Base-by-base conservation (phyloP, 2,329 filamentous ascomycete species). In the Colletotrichum sp. region DNA sequence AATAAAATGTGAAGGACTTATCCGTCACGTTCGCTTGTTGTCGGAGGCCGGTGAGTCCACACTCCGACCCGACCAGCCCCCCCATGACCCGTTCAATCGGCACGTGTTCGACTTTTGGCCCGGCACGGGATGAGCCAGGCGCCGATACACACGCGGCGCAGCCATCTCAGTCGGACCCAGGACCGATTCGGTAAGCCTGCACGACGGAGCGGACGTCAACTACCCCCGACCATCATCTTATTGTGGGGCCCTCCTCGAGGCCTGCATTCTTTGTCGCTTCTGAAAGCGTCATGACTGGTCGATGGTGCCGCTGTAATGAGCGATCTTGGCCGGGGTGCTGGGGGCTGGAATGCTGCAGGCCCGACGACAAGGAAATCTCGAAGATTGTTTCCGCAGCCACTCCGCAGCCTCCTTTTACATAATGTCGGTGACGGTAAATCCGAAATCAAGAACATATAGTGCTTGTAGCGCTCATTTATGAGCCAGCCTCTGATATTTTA, bases 401-500 rank as follows among this genome's bases (percentile, higher is more conserved):
- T 49, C 9, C 44, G n/a, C 19, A 49, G 19, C 44, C 44, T 49
- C 44, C 44, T 49, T 49, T 49, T 22, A 22, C 44, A 22, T 22
- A 12, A 49, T 22, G 44, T 22, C 6, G 0, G 0, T 22, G 44
- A 4, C 44, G n/a, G 44, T 22, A 13, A 49, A 22, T 49, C 44
- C 44, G 44, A 49, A 5, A 52, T 52, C 11, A 22, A 0, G 44
- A 15, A 6, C 44, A 52, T 22, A 13, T 13, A 52, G n/a, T 52
- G 44, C 11, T 15, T 7, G 1, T 52, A 52, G n/a, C 22, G n/a
- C 44, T 52, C 44, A 7, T 2, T 22, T 5, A n/a, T 8, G n/a
- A 52, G n/a, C 11, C n/a, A 0, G n/a, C n/a, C n/a, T 52, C n/a
- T 13, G 3, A 22, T 52, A 0, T 52, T 52, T 11, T 1, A 0